Base-by-base conservation (phyloP, 169 alveolate species). In the Eimeria nieschulzi region DNA sequence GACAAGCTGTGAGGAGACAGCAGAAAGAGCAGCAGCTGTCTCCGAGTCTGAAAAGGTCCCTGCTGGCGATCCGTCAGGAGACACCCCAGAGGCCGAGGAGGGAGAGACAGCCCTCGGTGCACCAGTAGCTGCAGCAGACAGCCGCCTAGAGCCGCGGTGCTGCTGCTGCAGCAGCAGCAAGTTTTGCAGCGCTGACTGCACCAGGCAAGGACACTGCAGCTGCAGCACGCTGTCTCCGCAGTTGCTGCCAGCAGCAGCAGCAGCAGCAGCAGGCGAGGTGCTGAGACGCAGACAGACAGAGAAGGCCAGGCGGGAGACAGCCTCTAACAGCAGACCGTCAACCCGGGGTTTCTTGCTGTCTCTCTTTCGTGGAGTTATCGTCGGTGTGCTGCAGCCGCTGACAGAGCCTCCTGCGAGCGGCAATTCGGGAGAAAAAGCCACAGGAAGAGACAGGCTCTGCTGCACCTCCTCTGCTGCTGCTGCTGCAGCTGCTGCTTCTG, bases 91-190 rank as follows among this genome's bases (percentile, higher is more conserved):
- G 26, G 66, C 70, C 10, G 85, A n/a, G 21, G 85, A 76, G 53
- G 85, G 55, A n/a, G 85, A 53, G n/a, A 68, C 70, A 15, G 85
- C n/a, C 26, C 39, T 17, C 53, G 85, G n/a, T 23, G 85, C 66
- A 76, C 85, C 71, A 25, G 21, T 55, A 9, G 61, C 55, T 12
- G 64, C 83, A 10, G 71, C 54, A n/a, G 55, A 26, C 54, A 76
- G 19, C 21, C 70, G 85, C 12, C 85, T 64, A 5, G 70, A 46
- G 21, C 85, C 70, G 7, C 85, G 71, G 23, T 9, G 85, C 71
- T 76, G 85, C 85, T 76, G 85, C 71, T 53, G 66, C 64, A n/a
- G 70, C 85, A n/a, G 70, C 85, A 76, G 71, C 71, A 76, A 23
- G 23, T 76, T 68, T 19, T 26, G 23, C 66, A 76, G 53, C 53